Evolutionary conservation across 225 moss, liverwort and hornwort species (phyloP), one percentile per base, ranked within the genome.

Genomic region (Neckera pumila): DNA sequence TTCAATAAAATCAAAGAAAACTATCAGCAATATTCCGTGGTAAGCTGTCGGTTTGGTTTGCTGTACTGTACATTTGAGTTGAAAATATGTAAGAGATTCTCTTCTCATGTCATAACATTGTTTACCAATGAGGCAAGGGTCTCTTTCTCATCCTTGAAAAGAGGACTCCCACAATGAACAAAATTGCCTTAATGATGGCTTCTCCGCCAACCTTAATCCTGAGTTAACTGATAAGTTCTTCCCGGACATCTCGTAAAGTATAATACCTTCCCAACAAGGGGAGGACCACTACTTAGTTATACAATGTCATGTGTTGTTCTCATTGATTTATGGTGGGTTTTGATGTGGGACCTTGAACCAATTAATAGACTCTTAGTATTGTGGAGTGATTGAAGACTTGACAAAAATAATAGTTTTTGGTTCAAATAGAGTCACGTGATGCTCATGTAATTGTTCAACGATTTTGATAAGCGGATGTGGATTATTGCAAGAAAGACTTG

Each of bases 371-470:
- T 16, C 15, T 15, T 26, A 25, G 5, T 38, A 38, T 75, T 31
- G 49, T 49, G 4, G 27, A 71, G 42, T 9, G 42, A 16, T 42
- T 18, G 76, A 31, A 49, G 49, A 33, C 18, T 49, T 19, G n/a
- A n/a, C 4, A n/a, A 9, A 56, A 15, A 49, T 20, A 31, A 31
- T 47, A 19, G 8, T 30, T 47, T 75, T 33, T 12, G 12, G 20
- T 31, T 20, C 3, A 49, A 11, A 20, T 18, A 31, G 47, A 47
- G 4, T 30, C 20, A 10, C 1, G 2, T 28, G 43, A 13, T 60
- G 7, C 2, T 0, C 0, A 60, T 1, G 7, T 7, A 4, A 61
- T 14, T 61, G 49, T 20, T 3, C 4, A 49, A 49, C 49, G 33
- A 49, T 75, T 33, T 12, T 12, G 7, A 75, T 49, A 31, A 12